Conservation (phyloP, 2,329 filamentous ascomycete genomes). For the Venturia asperata region DNA sequence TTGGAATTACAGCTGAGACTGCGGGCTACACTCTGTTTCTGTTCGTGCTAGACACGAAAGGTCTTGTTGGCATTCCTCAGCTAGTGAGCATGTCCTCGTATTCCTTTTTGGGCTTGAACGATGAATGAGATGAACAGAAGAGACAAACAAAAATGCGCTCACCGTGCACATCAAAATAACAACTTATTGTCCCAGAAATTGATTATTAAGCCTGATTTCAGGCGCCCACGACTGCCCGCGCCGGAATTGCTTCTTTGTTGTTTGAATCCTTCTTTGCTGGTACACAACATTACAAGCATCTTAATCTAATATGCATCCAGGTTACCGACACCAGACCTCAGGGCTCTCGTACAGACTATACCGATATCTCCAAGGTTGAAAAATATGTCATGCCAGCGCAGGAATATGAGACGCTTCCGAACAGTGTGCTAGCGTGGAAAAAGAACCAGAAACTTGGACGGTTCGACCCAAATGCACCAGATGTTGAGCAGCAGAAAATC, state of each 20-base stretch:
- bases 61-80: no score
- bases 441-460: constrained; percentile 90
- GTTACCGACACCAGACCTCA: constrained; percentile 73
- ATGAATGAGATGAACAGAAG: not conserved
- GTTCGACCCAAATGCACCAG: constrained; percentile 79
- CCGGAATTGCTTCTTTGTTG: not conserved
- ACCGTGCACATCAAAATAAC: not conserved
- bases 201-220: not conserved
- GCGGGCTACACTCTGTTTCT: not conserved
- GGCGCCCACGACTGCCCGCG: not conserved
- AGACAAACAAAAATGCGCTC: not conserved
- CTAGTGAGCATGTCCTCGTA: no score
- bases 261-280: not conserved
- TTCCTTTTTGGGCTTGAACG: not conserved
- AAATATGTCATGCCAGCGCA: constrained; percentile 85
- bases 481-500: constrained; percentile 64
- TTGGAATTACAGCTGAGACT: not conserved
- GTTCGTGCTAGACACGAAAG: not conserved
- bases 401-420: constrained; percentile 77
- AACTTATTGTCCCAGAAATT: not conserved
- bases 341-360: constrained; percentile 68
- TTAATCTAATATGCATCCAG: constrained; percentile 39
- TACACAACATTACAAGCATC: not conserved
- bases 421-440: constrained; percentile 94
- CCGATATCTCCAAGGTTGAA: constrained; percentile 70